A percentile compares a stretch with the other conserved stretches of the same genome.
Evolutionary conservation across 1,139 yeast species (phyloP).

Genomic region (Blastobotrys capitulatus): DNA sequence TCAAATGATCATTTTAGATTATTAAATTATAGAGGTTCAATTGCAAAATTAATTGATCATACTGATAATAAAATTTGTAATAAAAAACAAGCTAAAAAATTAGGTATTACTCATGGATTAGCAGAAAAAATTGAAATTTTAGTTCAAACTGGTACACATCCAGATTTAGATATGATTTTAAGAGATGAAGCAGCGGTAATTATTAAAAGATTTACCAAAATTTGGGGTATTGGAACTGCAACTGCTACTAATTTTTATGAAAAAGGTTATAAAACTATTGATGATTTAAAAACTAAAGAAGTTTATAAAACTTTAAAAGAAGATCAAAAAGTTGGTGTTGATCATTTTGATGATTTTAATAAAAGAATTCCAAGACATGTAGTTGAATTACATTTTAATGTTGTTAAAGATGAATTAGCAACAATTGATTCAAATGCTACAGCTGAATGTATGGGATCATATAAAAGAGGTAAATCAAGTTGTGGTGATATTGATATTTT

Average conservation of each 20-base stretch:
- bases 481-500: slow-evolving; percentile 60
- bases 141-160: neutral
- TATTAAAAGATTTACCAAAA: slow-evolving; percentile 37
- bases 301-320: slow-evolving; percentile 28
- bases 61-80: neutral
- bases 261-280: slow-evolving; percentile 39
- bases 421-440: slow-evolving; percentile 38
- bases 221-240: slow-evolving; percentile 50
- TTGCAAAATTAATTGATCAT: neutral
- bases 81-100: neutral
- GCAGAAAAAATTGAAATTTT: slow-evolving; percentile 1
- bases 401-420: slow-evolving; percentile 33
- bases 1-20: neutral
- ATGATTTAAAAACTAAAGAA: slow-evolving; percentile 36
- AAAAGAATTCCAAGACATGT: slow-evolving; percentile 45
- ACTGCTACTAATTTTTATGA: slow-evolving; percentile 43
- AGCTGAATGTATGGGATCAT: slow-evolving; percentile 51
- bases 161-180: neutral
- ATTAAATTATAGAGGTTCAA: neutral
- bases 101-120: neutral
- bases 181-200: neutral
- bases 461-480: slow-evolving; percentile 42
- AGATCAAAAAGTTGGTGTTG: slow-evolving; percentile 43
- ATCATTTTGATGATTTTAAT: slow-evolving; percentile 49
- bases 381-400: slow-evolving; percentile 40